Base-by-base conservation (phyloP, 2,329 filamentous ascomycete genomes). In the Ceratocystiopsis brevicomis region DNA sequence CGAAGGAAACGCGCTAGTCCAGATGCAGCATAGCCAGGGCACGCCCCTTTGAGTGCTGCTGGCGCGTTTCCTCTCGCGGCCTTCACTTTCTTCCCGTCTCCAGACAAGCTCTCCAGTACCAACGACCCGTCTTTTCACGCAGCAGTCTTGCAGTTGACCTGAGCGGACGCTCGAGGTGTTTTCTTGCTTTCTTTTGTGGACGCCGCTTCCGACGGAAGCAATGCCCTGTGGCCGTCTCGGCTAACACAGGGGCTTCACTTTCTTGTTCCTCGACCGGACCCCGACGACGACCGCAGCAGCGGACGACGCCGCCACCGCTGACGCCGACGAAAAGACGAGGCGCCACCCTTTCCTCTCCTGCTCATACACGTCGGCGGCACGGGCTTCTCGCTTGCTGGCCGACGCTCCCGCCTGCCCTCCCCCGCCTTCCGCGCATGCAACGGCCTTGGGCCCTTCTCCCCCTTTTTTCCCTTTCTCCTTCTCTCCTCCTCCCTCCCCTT, bases 141-240 rank as follows among this genome's bases (percentile, higher is more conserved):
- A 30, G 25, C 8, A 9, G 25, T 9, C 25, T 30, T 30, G 25
- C 25, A 30, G 25, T 21, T 2, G 25, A 30, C 25, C 10, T 11
- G 2, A 30, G 6, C 25, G 25, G 25, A 30, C 25, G 6, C 25
- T 30, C 25, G 25, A 30, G 25, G 25, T 4, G 25, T 11, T 19
- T 14, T 32, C 36, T 25, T 3, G 6, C 14, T 35, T 12, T 38
- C 37, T n/a, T 18, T 40, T 40, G 2, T 40, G 25, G 25, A 30
- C 25, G 25, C 25, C 25, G 25, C 39, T 13, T 39, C 21, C 11
- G n/a, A 36, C 12, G 32, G 39, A 40, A 42, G 44, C 44, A 13
- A 46, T 46, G 48, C 40, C 25, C 44, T 45, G 43, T 41, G 42
- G 47, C 45, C 44, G 43, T 30, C 42, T 40, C 32, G 45, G 40